These are phyloP conservation scores for Phytophthora macrochlamydospora DNA, from an alignment of 352 stramenopile genomes.

Conservation along the genomic window DNA sequence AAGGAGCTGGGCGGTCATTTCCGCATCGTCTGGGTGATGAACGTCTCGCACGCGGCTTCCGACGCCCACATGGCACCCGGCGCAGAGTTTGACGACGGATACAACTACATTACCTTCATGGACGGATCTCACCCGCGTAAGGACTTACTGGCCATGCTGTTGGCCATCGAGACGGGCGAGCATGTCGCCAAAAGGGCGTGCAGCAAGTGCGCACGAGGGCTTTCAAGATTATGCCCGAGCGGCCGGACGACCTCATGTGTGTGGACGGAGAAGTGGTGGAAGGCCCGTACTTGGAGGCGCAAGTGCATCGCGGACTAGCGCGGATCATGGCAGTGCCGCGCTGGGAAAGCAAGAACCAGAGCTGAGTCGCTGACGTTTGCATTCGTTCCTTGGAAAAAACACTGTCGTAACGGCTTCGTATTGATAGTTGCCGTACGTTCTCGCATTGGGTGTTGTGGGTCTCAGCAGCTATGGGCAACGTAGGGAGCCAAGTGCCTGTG, in stretches of 20 bases:
- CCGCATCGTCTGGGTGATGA: conserved; percentile 69
- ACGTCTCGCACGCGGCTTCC: conserved; percentile 57
- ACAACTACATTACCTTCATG: conserved; percentile 65
- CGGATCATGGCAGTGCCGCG: conserved; percentile 49
- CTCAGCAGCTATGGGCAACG: conserved; percentile 42
- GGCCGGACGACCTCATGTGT: conserved; percentile 52
- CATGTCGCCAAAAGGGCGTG: conserved; percentile 52
- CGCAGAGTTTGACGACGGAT: conserved; percentile 63
- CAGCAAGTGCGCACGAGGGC: conserved; percentile 61
- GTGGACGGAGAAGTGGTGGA: conserved; percentile 65
- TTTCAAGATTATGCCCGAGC: conserved; percentile 52
- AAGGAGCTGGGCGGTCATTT: conserved; percentile 60
- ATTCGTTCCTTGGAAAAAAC: conserved; percentile 13
- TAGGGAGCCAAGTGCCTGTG: conserved; percentile 57
- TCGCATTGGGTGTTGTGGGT: background rate
- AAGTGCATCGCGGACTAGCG: conserved; percentile 66
- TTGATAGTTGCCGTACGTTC: conserved; percentile 15
- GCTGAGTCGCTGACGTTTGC: conserved; percentile 3
- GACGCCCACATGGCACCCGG: conserved; percentile 54
- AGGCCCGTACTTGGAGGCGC: conserved; percentile 48
- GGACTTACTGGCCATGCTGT: conserved; percentile 47
- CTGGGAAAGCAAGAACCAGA: conserved; percentile 13
- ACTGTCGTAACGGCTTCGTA: conserved; percentile 26
- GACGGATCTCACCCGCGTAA: conserved; percentile 41
- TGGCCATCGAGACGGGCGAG: conserved; percentile 54